Conservation (phyloP, 129 eudicot species). For the Artemisia annua region DNA sequence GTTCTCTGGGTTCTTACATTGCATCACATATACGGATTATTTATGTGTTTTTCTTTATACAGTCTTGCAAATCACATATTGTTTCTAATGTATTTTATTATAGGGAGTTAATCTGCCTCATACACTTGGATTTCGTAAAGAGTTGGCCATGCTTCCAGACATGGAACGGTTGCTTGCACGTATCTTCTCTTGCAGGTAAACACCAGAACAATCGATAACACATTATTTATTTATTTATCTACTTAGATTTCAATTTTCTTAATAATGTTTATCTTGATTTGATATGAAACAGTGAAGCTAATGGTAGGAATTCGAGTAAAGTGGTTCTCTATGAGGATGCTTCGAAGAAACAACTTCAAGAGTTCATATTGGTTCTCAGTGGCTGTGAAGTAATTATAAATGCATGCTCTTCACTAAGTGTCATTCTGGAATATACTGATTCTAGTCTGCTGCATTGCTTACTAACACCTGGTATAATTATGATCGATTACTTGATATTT, state of each 20-base stretch:
- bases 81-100: slow-evolving; percentile 19
- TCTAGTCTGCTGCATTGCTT: slow-evolving; percentile 65
- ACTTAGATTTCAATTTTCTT: not conserved
- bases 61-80: slow-evolving; percentile 6
- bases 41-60: not conserved
- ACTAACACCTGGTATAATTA: slow-evolving; percentile 68
- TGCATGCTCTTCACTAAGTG: slow-evolving; percentile 72
- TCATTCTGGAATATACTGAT: slow-evolving; percentile 52
- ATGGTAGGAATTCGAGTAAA: slow-evolving; percentile 86
- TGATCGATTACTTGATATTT: slow-evolving; percentile 12
- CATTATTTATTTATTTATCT: not conserved
- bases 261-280: slow-evolving; percentile 13
- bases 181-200: slow-evolving; percentile 82
- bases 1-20: slow-evolving; percentile 29
- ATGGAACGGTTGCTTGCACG: slow-evolving; percentile 93
- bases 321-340: slow-evolving; percentile 96
- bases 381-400: slow-evolving; percentile 74
- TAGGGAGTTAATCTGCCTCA: slow-evolving; percentile 63
- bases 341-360: slow-evolving; percentile 85
- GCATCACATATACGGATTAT: not conserved
- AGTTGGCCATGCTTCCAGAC: slow-evolving; percentile 80
- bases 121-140: slow-evolving; percentile 86
- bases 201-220: not conserved
- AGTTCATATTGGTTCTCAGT: slow-evolving; percentile 78
- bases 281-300: slow-evolving; percentile 71